Evolutionary conservation across 2,329 filamentous ascomycete genomes (phyloP).

Genomic region (Fusarium compactum): DNA sequence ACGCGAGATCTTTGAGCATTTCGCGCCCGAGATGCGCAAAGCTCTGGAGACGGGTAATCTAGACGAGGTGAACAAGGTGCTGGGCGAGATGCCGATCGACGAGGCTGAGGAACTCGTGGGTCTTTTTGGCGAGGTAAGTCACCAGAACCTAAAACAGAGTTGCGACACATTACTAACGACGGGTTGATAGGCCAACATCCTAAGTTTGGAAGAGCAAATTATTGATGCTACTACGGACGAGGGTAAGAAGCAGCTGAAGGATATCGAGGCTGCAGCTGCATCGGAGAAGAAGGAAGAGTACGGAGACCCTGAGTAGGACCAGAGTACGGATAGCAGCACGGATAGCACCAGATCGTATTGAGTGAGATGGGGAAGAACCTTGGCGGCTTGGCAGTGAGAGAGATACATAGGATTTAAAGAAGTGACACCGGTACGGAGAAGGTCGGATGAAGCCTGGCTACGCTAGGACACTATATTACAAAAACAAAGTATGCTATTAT

Average conservation of each 20-base stretch:
- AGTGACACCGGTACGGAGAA: background rate
- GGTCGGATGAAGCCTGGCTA: background rate
- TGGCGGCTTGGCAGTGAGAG: background rate
- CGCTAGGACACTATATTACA: background rate
- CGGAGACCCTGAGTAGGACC: constrained; percentile 56
- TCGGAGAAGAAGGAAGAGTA: constrained; percentile 47
- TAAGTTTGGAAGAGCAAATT: constrained; percentile 91
- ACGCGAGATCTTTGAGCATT: constrained; percentile 83
- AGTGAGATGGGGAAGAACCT: background rate
- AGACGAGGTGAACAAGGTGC: constrained; percentile 69
- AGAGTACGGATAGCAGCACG: background rate
- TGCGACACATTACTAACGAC: constrained; percentile 36
- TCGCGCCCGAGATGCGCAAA: constrained; percentile 82
- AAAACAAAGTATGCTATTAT: background rate
- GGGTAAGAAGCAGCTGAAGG: constrained; percentile 80
- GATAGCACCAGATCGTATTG: background rate
- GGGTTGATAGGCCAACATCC: constrained; percentile 75
- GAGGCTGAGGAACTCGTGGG: constrained; percentile 89
- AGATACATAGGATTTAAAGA: background rate
- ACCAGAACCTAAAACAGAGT: background rate
- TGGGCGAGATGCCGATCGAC: constrained; percentile 88
- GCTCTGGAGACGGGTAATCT: constrained; percentile 90
- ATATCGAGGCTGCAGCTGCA: constrained; percentile 70
- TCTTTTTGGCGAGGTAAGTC: constrained; percentile 76
- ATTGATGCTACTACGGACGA: constrained; percentile 95